Evolutionary conservation across 2,329 filamentous ascomycete species (phyloP).

Genomic region (Trichoderma koningii): DNA sequence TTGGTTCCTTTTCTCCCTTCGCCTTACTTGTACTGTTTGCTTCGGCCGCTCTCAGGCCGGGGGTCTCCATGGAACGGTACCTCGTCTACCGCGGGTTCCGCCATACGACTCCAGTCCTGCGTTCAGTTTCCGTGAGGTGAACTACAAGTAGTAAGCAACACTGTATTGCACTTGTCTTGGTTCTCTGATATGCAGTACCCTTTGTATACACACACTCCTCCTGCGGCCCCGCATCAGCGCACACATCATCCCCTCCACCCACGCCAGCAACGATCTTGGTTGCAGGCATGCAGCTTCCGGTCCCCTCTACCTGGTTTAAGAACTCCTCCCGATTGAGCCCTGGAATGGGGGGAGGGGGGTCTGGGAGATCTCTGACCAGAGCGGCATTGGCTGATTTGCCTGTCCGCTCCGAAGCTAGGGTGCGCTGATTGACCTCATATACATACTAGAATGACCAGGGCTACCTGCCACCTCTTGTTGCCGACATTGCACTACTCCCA

Average conservation of each 20-base stretch:
- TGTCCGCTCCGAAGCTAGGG: constrained; percentile 29
- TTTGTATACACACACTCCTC: constrained; percentile 25
- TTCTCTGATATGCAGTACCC: constrained; percentile 20
- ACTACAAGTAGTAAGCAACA: constrained; percentile 1
- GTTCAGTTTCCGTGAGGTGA: not conserved
- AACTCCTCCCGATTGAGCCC: constrained; percentile 26
- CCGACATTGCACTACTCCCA: constrained; percentile 8
- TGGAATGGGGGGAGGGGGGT: constrained; percentile 4
- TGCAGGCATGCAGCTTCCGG: constrained; percentile 27
- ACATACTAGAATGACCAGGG: constrained; percentile 20
- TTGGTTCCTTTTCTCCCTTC: not conserved
- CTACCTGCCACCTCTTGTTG: not conserved
- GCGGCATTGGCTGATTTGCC: constrained; percentile 29
- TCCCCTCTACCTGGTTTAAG: constrained; percentile 28
- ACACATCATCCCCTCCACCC: constrained; percentile 27
- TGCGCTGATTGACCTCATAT: constrained; percentile 26
- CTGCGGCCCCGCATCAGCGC: constrained; percentile 27
- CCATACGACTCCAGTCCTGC: constrained; percentile 1
- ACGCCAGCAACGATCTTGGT: constrained; percentile 26
- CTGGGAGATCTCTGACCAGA: constrained; percentile 20
- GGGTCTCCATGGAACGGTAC: not conserved
- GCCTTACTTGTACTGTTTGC: not conserved
- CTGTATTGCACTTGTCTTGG: constrained; percentile 18
- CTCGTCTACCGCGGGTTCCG: not conserved
- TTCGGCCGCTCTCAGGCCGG: not conserved